Percentiles rank a stretch among this genome's conserved stretches.
phyloP scores from a whole-genome alignment of 805 yeast genomes.

The Sungouiella blattae region DNA sequence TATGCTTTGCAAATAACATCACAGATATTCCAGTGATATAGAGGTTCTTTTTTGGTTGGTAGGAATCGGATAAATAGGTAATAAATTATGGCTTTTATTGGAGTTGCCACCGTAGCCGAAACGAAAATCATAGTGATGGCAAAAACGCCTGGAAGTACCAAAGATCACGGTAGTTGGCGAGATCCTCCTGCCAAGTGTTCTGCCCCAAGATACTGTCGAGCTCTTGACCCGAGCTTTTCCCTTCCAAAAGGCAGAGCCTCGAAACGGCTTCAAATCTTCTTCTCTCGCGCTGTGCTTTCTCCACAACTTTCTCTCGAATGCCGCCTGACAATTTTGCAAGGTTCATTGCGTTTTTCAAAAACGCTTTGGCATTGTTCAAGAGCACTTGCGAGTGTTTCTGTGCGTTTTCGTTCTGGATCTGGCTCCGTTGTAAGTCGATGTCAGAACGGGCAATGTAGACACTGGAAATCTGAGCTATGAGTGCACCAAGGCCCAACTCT shows the following conservation, averaged over 20 bases:
- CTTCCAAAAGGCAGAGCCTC: conserved; percentile 39
- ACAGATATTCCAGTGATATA: conserved; percentile 27
- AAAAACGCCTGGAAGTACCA: conserved; percentile 21
- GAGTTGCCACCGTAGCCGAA: too few relatives aligned
- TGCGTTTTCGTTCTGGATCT: conserved; percentile 25
- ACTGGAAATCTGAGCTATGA: conserved; percentile 37
- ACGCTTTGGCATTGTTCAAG: conserved; percentile 36
- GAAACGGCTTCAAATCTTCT: conserved; percentile 42
- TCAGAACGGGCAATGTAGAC: conserved; percentile 51
- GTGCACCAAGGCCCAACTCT: conserved; percentile 26
- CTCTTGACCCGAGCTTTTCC: conserved; percentile 25
- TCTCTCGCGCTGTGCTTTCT: conserved; percentile 40
- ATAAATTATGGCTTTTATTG: too few relatives aligned
- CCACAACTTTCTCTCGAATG: conserved; percentile 43
- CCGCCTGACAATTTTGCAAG: conserved; percentile 49
- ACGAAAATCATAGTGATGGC: neutral
- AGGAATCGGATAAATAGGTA: neutral
- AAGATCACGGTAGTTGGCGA: conserved; percentile 20
- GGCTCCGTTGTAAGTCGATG: conserved; percentile 48
- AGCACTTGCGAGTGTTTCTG: conserved; percentile 27
- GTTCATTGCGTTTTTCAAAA: conserved; percentile 45
- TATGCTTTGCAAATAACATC: conserved; percentile 23
- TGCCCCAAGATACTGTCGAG: conserved; percentile 30
- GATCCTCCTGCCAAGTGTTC: conserved; percentile 27
- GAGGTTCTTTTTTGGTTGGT: neutral